A percentile compares a stretch with the other conserved stretches of the same genome.
Conservation (phyloP, 257 asterid species). For the Solanum pinnatisectum region DNA sequence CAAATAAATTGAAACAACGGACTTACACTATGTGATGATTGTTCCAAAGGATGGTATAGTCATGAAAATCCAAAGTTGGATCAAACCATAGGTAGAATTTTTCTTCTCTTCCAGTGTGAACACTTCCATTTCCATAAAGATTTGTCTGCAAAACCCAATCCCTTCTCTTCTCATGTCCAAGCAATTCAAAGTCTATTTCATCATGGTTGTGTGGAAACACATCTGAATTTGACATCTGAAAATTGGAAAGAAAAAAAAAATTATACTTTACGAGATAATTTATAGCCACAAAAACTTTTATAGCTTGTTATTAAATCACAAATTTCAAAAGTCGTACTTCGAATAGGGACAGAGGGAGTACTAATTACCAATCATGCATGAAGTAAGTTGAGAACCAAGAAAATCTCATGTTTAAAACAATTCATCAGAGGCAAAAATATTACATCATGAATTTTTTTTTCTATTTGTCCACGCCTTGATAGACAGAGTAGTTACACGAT, state of each 20-base stretch:
- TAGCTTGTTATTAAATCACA: background rate
- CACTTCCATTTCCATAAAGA: constrained; percentile 82
- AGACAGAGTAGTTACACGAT: background rate
- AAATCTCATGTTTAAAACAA: background rate
- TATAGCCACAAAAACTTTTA: background rate
- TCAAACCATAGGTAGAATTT: constrained; percentile 88
- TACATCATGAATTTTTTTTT: background rate
- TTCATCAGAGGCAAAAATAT: too few relatives aligned
- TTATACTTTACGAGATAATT: background rate
- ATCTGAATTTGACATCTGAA: constrained; percentile 55
- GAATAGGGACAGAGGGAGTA: background rate
- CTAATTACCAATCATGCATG: background rate
- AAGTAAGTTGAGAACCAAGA: background rate
- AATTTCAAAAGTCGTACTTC: background rate
- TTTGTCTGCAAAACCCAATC: constrained; percentile 80
- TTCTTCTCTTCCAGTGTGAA: constrained; percentile 70
- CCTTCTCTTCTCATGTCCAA: constrained; percentile 73
- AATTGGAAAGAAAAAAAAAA: background rate
- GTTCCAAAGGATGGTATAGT: constrained; percentile 80
- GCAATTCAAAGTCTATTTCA: constrained; percentile 69
- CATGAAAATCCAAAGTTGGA: constrained; percentile 59
- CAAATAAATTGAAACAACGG: background rate
- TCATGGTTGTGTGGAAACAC: constrained; percentile 70
- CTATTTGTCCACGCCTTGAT: background rate
- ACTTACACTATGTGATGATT: constrained; percentile 68